phyloP scores from a whole-genome alignment of 1,284 basidiomycete species.

The Pseudozyma sp. region DNA sequence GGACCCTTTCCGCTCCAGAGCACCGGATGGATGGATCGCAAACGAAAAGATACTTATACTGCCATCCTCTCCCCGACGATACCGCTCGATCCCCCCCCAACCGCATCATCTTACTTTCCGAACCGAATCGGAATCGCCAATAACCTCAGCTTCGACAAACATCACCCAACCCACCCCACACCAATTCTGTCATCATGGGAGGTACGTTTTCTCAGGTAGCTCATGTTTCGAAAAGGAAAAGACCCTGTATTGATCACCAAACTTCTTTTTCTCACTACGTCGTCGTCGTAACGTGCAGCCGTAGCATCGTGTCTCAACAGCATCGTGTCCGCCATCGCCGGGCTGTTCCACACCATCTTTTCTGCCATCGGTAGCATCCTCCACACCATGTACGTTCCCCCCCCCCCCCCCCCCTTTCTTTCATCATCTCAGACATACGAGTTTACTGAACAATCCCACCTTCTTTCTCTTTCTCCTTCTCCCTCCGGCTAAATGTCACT shows the following conservation, averaged over 20 bases:
- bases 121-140: too few relatives aligned
- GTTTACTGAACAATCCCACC: background rate
- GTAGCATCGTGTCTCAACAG: conserved; percentile 53
- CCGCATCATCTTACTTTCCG: too few relatives aligned
- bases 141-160: too few relatives aligned
- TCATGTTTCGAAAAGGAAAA: too few relatives aligned
- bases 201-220: conserved; percentile 8
- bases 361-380: conserved; percentile 48
- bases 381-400: conserved; percentile 53
- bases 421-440: background rate
- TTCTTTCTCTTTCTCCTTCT: background rate
- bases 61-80: too few relatives aligned
- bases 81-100: too few relatives aligned
- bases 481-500: too few relatives aligned
- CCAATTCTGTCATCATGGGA: conserved; percentile 17
- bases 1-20: background rate
- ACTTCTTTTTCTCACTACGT: too few relatives aligned
- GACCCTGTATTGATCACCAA: too few relatives aligned
- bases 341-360: conserved; percentile 49
- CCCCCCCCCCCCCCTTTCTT: too few relatives aligned
- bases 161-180: background rate
- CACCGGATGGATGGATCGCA: too few relatives aligned
- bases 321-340: conserved; percentile 51
- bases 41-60: too few relatives aligned
- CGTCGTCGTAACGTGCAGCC: conserved; percentile 11